Conservation (phyloP, 2,329 filamentous ascomycete species). For the Aspergillus clavatus region DNA sequence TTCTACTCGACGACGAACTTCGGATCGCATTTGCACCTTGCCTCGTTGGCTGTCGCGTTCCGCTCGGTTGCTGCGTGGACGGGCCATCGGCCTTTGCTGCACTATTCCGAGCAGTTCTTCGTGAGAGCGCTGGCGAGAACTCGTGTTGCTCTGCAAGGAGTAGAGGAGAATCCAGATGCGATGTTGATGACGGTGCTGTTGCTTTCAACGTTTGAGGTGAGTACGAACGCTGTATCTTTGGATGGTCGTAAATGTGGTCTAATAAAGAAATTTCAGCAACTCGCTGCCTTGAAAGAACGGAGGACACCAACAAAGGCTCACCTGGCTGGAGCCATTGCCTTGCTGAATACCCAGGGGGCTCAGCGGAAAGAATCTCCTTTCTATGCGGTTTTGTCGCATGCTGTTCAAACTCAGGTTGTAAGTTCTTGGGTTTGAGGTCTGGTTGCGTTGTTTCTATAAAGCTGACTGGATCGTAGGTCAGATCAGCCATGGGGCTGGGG, state of each 20-base stretch:
- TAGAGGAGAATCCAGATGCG: conserved; percentile 17
- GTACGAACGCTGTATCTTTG: not conserved
- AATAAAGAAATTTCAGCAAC: conserved; percentile 14
- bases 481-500: conserved; percentile 15
- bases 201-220: conserved; percentile 28
- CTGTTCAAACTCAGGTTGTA: conserved; percentile 26
- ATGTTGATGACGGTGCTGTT: conserved; percentile 23
- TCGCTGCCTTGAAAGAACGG: conserved; percentile 21
- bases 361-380: conserved; percentile 10
- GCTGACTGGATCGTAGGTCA: conserved; percentile 19
- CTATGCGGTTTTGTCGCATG: conserved; percentile 16
- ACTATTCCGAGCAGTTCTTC: conserved; percentile 20
- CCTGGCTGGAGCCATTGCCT: conserved; percentile 26
- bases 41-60: conserved; percentile 24
- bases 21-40: conserved; percentile 21
- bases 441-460: not conserved
- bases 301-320: conserved; percentile 21
- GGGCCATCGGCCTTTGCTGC: conserved; percentile 19
- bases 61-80: conserved; percentile 29
- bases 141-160: conserved; percentile 17
- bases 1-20: conserved; percentile 16
- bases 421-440: not conserved
- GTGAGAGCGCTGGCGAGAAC: conserved; percentile 21
- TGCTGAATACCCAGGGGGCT: conserved; percentile 21
- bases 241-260: too few species aligned